Conservation (phyloP, 495 filamentous ascomycete genomes). For the Aspergillus incahuasiensis region DNA sequence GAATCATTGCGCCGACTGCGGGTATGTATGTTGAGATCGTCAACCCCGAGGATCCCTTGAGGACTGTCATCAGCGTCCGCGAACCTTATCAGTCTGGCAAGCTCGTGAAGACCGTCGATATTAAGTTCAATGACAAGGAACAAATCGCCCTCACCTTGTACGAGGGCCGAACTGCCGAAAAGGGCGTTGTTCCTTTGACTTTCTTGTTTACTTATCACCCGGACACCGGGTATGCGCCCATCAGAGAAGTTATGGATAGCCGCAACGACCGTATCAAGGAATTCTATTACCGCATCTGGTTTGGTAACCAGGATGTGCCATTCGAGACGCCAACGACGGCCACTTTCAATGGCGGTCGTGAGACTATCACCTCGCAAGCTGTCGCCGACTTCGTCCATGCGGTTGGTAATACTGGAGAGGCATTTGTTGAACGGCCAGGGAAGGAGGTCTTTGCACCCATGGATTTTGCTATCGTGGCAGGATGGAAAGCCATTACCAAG, state of each 20-base stretch:
- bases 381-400: constrained; percentile 99
- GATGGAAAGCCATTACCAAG: constrained; percentile 98
- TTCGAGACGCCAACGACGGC: constrained; percentile 79
- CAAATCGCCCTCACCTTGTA: constrained; percentile 83
- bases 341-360: constrained; percentile 81
- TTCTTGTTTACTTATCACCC: constrained; percentile 89
- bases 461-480: constrained; percentile 98
- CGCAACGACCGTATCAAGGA: constrained; percentile 96
- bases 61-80: constrained; percentile 76
- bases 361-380: constrained; percentile 79
- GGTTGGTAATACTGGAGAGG: constrained; percentile 95
- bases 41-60: constrained; percentile 70
- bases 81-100: constrained; percentile 60
- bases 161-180: constrained; percentile 81
- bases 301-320: constrained; percentile 78
- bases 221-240: constrained; percentile 89
- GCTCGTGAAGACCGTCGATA: constrained; percentile 79
- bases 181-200: constrained; percentile 70
- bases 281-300: constrained; percentile 95
- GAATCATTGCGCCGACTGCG: constrained; percentile 77
- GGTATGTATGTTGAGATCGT: constrained; percentile 85
- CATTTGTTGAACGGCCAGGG: constrained; percentile 94
- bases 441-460: constrained; percentile 95
- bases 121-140: constrained; percentile 65
- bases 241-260: constrained; percentile 88